Conservation (phyloP, 2,329 filamentous ascomycete genomes). For the Talaromyces islandicus region DNA sequence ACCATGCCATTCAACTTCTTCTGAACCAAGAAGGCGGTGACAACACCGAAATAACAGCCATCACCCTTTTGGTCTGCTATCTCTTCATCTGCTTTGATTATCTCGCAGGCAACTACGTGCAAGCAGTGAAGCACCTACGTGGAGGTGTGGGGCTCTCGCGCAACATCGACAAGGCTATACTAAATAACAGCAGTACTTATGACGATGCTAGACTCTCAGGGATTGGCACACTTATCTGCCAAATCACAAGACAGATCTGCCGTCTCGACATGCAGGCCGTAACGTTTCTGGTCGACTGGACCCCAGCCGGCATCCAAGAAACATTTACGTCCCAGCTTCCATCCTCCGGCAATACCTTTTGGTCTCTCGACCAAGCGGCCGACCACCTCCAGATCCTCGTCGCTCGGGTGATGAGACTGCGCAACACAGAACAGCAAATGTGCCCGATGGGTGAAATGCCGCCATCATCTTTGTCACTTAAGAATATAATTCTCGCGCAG, state of each 20-base stretch:
- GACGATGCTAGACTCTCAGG: not conserved
- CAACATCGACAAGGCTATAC: not conserved
- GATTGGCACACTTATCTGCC: slow-evolving; percentile 17
- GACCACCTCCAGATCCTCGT: slow-evolving; percentile 27
- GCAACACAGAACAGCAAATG: slow-evolving; percentile 17
- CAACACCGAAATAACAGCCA: slow-evolving; percentile 19
- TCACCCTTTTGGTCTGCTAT: slow-evolving; percentile 35
- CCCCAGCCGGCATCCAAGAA: slow-evolving; percentile 23
- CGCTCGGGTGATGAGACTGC: slow-evolving; percentile 24
- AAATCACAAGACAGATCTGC: slow-evolving; percentile 29
- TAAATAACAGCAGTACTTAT: slow-evolving; percentile 8
- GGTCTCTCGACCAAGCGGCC: slow-evolving; percentile 27
- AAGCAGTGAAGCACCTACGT: slow-evolving; percentile 32
- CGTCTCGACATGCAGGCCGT: slow-evolving; percentile 32
- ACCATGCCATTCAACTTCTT: slow-evolving; percentile 12
- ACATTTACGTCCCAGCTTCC: slow-evolving; percentile 3
- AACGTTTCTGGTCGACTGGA: slow-evolving; percentile 25
- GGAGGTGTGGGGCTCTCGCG: slow-evolving; percentile 25
- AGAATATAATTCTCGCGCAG: not conserved
- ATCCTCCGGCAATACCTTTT: slow-evolving; percentile 15
- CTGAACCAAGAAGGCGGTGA: slow-evolving; percentile 18
- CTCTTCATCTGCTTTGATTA: slow-evolving; percentile 36
- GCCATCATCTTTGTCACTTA: not conserved
- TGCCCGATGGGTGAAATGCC: slow-evolving; percentile 6
- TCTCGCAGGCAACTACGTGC: slow-evolving; percentile 27